Evolutionary conservation across 2,329 filamentous ascomycete species (phyloP).

Genomic region (Ceratocystis papillata): DNA sequence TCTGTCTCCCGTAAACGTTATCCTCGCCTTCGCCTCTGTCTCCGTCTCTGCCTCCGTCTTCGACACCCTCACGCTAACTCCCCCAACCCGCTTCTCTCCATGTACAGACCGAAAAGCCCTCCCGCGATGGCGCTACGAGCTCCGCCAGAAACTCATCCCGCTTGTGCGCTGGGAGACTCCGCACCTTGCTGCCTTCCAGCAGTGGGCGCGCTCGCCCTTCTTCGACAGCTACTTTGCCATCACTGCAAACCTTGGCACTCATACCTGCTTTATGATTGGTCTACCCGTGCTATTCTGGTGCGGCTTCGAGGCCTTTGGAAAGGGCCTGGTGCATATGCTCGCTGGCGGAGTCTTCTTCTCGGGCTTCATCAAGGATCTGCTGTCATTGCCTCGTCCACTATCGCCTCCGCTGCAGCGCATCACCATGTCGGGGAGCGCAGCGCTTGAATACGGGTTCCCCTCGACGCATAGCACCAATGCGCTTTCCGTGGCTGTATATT

Average conservation of each 20-base stretch:
- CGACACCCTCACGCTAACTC: neutral
- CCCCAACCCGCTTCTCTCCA: neutral
- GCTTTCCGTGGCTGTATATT: conserved; percentile 83
- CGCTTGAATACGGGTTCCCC: conserved; percentile 92
- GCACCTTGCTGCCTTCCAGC: conserved; percentile 79
- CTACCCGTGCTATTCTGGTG: conserved; percentile 96
- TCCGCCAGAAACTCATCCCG: conserved; percentile 73
- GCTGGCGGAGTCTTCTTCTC: conserved; percentile 75
- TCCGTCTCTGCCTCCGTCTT: conserved; percentile 11
- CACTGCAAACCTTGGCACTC: conserved; percentile 89
- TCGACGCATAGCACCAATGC: conserved; percentile 97
- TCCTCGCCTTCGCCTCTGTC: conserved; percentile 7
- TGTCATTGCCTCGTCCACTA: conserved; percentile 81
- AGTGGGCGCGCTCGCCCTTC: conserved; percentile 64
- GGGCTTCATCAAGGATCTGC: conserved; percentile 87
- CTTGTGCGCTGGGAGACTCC: conserved; percentile 91
- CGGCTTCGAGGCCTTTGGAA: conserved; percentile 71
- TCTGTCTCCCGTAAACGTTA: neutral
- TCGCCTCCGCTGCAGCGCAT: conserved; percentile 89
- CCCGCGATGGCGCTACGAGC: conserved; percentile 74
- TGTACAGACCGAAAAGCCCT: conserved; percentile 65
- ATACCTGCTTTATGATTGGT: conserved; percentile 97
- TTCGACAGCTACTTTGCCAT: conserved; percentile 96
- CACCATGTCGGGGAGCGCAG: conserved; percentile 92
- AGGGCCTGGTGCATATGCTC: conserved; percentile 68